Base-by-base conservation (phyloP, 2,329 filamentous ascomycete genomes). In the Colletotrichum sp. region DNA sequence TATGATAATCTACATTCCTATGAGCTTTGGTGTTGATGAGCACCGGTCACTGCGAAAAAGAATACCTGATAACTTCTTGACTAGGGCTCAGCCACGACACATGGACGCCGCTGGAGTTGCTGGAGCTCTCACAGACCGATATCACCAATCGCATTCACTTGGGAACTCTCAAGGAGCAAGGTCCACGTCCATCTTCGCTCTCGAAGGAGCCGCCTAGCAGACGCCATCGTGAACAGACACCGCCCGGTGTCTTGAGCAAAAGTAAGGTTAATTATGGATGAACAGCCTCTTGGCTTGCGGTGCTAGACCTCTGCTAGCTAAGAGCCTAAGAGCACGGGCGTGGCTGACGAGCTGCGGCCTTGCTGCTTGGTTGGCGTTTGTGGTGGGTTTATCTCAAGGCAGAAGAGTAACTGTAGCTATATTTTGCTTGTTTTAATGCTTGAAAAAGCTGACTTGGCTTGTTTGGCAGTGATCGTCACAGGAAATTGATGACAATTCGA, bases 111-210 rank as follows among this genome's bases (percentile, higher is more conserved):
- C 5, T 36, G 9, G 24, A 34, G 27, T 33, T 16, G 21, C 15
- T 36, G 31, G 36, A 21, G n/a, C 24, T 29, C 36, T 64, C 13
- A 12, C 27, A 66, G 29, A 27, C 70, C 65, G 70, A 55, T 29
- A 31, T 69, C 47, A 36, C 70, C 70, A 72, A 72, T 72, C 70
- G 34, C 38, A 31, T 54, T 24, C 15, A 24, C 31, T 54, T 67
- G 55, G 24, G 43, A 47, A 38, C 36, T 29, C n/a, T 21, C 6
- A 11, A 62, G 34, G 59, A 59, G 13, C 29, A n/a, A 24, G 21
- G 43, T 62, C 34, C 33, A 38, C 15, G 33, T 38, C 21, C 21
- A 13, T 29, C 33, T 43, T 8, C 43, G n/a, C 21, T 59, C 29
- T 33, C 57, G 12, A 59, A 62, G 59, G 59, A 62, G 3, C 59